Evolutionary conservation across 768 basidiomycete species (phyloP), one percentile per base, ranked within the genome.

Genomic region (Solioccasus polychromus): DNA sequence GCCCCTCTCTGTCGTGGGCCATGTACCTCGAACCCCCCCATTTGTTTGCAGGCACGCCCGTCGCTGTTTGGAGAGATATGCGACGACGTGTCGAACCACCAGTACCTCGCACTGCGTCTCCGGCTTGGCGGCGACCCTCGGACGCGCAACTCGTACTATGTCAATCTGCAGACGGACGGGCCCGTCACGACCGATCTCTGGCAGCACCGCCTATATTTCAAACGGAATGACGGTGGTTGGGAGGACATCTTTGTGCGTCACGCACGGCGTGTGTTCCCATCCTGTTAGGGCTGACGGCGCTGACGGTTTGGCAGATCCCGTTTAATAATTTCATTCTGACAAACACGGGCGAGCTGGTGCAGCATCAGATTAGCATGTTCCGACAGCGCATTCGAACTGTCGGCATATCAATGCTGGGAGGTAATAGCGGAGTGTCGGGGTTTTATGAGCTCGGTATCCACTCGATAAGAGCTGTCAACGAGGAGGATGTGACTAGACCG

Each of bases 121-220:
- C 83, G 89, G 14, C 78, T 85, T 48, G 77, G 77, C 20, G 94
- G 92, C 3, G 81, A 90, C 52, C 80, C 83, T 18, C 74, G 79
- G 31, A 87, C 87, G 32, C 79, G 82, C 51, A 81, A 80, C 53
- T 83, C 88, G n/a, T 97, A 92, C 73, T 94, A 87, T 54, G 86
- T 92, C 38, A 97, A 98, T 67, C 70, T 97, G 36, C 93, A 96
- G 64, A 95, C 92, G 3, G 87, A 92, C 41, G 87, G 88, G 1
- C 75, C 80, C 35, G 73, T 88, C 39, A 77, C 82, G 39, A 85
- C 82, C 29, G 92, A 95, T 62, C 71, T 98, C n/a, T 98, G 89
- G 85, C 95, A 96, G 61, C 93, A 97, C 55, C 78, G 90, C 26
- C 72, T 98, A n/a, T 89, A 79, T 67, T 88, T 93, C 62, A 71